Evolutionary conservation across 2,329 filamentous ascomycete genomes (phyloP), one percentile per base, ranked within the genome.

Genomic region (Alternaria atra): DNA sequence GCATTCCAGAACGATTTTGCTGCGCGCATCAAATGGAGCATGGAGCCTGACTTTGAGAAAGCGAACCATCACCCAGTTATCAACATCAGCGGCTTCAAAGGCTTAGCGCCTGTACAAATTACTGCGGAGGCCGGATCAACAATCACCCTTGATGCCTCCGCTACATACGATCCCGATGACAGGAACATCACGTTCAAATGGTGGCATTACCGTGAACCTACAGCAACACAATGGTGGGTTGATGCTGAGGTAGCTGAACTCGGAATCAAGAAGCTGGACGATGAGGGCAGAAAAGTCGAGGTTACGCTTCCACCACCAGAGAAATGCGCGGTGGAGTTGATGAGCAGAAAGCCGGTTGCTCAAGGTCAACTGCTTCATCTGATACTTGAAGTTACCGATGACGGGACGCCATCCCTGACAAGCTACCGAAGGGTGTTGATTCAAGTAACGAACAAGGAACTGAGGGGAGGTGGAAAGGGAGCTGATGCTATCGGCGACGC

Each of bases 1-100:
- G 82, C 84, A 0, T 86, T 82, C 58, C 83, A 85, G 69, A 81
- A 82, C 48, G 83, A 85, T 55, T 86, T 82, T 68, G 84, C 77
- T 9, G 84, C 78, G 25, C 75, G 77, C 27, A 84, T 83, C 66
- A 81, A 79, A 67, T 86, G 77, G 85, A 84, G 76, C 13, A 71
- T 80, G 63, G 62, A 71, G 50, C 63, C 61, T 10, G 80, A 80
- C 13, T 64, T 76, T 25, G 60, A 62, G 13, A 72, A 76, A 25
- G 79, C 73, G 0, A 84, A 81, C 54, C 84, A 86, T 64, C 81
- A 82, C 37, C 84, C 84, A 0, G 78, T 85, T 7, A 72, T 81
- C 9, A 66, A 80, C 2, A 80, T 85, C 57, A 84, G 81, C 44
- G 76, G 71, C 7, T 74, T 74, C 15, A 72, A 73, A 12, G 79